Evolutionary conservation across 2,329 filamentous ascomycete species (phyloP).

Genomic region (Monilinia fructigena): DNA sequence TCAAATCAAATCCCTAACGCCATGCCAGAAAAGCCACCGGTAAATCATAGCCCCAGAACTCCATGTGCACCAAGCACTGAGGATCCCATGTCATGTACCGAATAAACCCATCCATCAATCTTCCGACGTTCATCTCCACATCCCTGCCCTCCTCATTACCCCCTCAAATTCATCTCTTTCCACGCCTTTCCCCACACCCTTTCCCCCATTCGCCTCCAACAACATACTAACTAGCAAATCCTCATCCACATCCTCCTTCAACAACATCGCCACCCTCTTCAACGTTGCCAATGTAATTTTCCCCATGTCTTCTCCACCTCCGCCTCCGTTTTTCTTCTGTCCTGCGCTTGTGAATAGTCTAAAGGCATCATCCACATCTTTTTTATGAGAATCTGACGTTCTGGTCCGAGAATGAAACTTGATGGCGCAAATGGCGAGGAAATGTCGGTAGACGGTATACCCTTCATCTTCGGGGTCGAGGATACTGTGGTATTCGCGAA

Average conservation of each 20-base stretch:
- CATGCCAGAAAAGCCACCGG: slow-evolving; percentile 11
- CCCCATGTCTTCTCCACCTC: slow-evolving; percentile 45
- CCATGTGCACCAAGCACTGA: neutral
- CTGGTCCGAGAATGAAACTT: slow-evolving; percentile 67
- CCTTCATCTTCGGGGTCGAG: slow-evolving; percentile 82
- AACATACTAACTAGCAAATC: slow-evolving; percentile 91
- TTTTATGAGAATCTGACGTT: slow-evolving; percentile 51
- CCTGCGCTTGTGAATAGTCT: slow-evolving; percentile 67
- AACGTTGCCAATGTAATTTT: slow-evolving; percentile 81
- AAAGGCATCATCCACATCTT: slow-evolving; percentile 80
- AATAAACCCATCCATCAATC: neutral
- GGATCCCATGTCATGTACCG: neutral
- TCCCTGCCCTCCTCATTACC: slow-evolving; percentile 38
- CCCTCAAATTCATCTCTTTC: slow-evolving; percentile 59
- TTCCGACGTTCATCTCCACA: slow-evolving; percentile 32
- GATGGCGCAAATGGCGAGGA: slow-evolving; percentile 84
- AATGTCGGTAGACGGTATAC: slow-evolving; percentile 74
- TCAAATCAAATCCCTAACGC: neutral
- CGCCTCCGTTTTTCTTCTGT: slow-evolving; percentile 11
- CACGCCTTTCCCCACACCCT: slow-evolving; percentile 68
- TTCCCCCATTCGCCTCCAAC: slow-evolving; percentile 83
- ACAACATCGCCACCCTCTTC: slow-evolving; percentile 70
- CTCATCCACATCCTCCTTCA: slow-evolving; percentile 84
- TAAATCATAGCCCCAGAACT: slow-evolving; percentile 1
- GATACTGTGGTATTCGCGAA: slow-evolving; percentile 73